These are phyloP conservation scores for Ochromonas danica DNA, from an alignment of 108 stramenopile genomes.

Conservation along the genomic window DNA sequence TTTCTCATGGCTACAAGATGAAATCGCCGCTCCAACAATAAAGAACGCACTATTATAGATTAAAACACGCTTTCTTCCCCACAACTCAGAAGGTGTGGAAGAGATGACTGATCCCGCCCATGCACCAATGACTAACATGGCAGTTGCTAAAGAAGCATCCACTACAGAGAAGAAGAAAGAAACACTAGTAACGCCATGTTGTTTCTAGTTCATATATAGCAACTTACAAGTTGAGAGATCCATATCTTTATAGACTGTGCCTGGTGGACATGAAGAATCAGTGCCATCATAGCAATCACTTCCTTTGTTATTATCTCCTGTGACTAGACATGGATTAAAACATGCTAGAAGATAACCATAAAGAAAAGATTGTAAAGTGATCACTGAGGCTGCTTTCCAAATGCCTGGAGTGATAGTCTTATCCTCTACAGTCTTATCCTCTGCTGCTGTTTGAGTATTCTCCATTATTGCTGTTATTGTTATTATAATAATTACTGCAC, in stretches of 20 bases:
- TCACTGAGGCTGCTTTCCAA: neutral
- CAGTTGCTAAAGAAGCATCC: neutral
- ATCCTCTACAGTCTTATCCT: too few relatives aligned
- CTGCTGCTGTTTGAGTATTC: too few relatives aligned
- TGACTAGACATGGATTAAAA: constrained; percentile 12
- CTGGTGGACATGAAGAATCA: neutral
- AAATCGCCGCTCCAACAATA: neutral
- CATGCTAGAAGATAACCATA: neutral
- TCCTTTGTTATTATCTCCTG: neutral
- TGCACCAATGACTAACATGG: neutral
- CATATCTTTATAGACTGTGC: constrained; percentile 18
- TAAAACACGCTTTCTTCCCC: neutral
- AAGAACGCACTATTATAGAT: neutral
- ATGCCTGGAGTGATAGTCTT: neutral
- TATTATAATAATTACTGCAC: too few relatives aligned
- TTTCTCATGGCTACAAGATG: neutral
- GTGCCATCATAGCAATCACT: too few relatives aligned
- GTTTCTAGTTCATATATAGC: neutral
- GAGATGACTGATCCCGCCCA: neutral
- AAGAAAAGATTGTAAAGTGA: constrained; percentile 1
- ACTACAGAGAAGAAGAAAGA: neutral
- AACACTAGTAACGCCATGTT: neutral
- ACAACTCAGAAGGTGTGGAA: neutral
- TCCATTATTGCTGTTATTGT: too few relatives aligned
- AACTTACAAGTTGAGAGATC: neutral